Evolutionary conservation across 2,329 filamentous ascomycete genomes (phyloP), one percentile per base, ranked within the genome.

Genomic region (Aspergillus vadensis): DNA sequence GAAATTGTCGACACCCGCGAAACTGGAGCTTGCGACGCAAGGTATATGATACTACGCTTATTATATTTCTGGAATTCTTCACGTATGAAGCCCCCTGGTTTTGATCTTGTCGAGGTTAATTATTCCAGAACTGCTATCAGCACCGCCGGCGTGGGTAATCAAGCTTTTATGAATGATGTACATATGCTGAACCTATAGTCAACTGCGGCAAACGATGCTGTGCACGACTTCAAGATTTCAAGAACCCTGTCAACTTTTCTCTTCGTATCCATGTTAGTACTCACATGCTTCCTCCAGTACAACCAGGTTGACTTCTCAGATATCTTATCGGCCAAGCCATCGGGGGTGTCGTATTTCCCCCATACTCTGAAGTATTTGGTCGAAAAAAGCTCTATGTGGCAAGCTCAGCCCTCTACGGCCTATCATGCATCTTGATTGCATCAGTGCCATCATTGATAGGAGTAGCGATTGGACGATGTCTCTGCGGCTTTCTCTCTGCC

Each of bases 401-500:
- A 21, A 73, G 74, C 50, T 67, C 70, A 3, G 65, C 61, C 1
- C 43, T 73, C 15, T 76, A 70, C 54, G 67, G 67, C 15, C 58
- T 72, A 30, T 72, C 70, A 54, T 76, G 71, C 54, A 51, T 81
- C 3, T 60, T 82, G 4, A 75, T 79, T 8, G 79, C 74, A 2
- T 63, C 75, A 0, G 70, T 74, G 1, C 76, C 70, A 5, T 74
- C 72, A 0, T 59, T 81, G 2, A 61, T 73, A 1, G 75, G 70
- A 0, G 74, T 79, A 2, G 66, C 78, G n/a, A 47, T 79, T 2
- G 79, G 79, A 23, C 74, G 82, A 5, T 74, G 81, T 38, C 21
- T 79, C 4, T 76, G 77, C 3, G 82, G 82, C 0, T 63, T 81
- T 5, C 68, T 80, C 9, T 82, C 81, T 0, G 80, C 81, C 4